Percentiles rank a stretch among this genome's conserved stretches.
Evolutionary conservation across 148 eudicot genomes (phyloP).

Genomic region (Camellia sinensis): DNA sequence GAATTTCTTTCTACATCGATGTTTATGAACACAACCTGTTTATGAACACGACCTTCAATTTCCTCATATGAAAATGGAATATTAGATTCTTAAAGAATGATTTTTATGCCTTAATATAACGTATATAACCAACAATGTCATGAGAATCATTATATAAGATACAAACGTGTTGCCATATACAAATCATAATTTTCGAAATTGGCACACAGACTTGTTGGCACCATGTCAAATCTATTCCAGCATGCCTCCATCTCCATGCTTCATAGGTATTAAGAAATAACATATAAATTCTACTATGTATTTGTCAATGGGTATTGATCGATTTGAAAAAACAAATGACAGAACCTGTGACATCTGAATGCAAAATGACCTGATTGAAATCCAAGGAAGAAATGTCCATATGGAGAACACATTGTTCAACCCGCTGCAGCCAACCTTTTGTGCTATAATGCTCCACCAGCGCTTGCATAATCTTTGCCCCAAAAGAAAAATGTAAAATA

Average conservation of each 20-base stretch:
- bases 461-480: slow-evolving; percentile 87
- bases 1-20: background rate
- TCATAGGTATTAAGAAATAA: background rate
- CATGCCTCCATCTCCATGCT: background rate
- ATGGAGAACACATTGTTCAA: slow-evolving; percentile 97
- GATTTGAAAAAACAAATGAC: background rate
- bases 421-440: slow-evolving; percentile 95
- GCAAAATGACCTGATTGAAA: slow-evolving; percentile 73
- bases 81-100: background rate
- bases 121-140: background rate
- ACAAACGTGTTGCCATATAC: background rate
- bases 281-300: background rate
- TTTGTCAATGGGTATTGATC: background rate
- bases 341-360: slow-evolving; percentile 13
- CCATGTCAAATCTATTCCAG: background rate
- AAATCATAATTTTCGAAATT: background rate
- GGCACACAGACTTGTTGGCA: background rate
- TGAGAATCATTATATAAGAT: background rate
- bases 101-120: background rate
- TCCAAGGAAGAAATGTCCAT: slow-evolving; percentile 98
- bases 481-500: slow-evolving; percentile 1
- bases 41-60: background rate
- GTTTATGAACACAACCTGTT: background rate
- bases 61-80: background rate
- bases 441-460: slow-evolving; percentile 88